Evolutionary conservation across 2,329 filamentous ascomycete genomes (phyloP).

Genomic region (Penicillium sp.): DNA sequence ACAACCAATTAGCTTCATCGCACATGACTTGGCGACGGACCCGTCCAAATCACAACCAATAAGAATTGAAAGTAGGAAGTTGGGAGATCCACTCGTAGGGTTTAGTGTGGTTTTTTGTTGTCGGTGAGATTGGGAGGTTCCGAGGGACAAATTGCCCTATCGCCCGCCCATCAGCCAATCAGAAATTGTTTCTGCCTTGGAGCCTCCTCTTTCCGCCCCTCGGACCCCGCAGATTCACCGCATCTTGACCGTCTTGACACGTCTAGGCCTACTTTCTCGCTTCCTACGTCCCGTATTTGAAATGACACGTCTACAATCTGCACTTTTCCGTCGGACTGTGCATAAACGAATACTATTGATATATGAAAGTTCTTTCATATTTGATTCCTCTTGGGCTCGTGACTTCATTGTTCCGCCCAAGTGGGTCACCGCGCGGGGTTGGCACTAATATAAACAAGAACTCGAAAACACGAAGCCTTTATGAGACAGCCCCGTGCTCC

Average conservation of each 20-base stretch:
- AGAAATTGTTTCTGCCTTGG: constrained; percentile 16
- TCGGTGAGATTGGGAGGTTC: constrained; percentile 20
- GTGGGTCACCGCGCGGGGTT: constrained; percentile 5
- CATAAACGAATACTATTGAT: background rate
- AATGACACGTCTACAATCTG: background rate
- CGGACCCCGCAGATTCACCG: constrained; percentile 24
- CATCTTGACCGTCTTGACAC: constrained; percentile 7
- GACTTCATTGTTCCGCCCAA: background rate
- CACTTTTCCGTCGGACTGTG: background rate
- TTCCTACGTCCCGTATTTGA: background rate
- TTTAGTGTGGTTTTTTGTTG: constrained; percentile 16
- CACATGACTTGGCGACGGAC: constrained; percentile 1
- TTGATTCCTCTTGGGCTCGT: background rate
- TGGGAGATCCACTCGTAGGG: constrained; percentile 24
- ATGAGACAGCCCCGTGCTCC: background rate
- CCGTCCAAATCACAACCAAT: constrained; percentile 11
- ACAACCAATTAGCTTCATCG: constrained; percentile 11
- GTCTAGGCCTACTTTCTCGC: constrained; percentile 1
- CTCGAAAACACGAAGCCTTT: constrained; percentile 5
- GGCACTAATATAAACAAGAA: background rate
- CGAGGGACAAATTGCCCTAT: background rate
- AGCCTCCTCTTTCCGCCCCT: constrained; percentile 17
- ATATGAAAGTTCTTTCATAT: background rate
- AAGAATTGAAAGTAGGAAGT: background rate
- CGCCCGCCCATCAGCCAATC: constrained; percentile 14